Percentiles rank a stretch among this genome's conserved stretches.
These are phyloP conservation scores for Macrophomina tecta DNA, from an alignment of 2,329 filamentous ascomycete species.

Conservation along the genomic window DNA sequence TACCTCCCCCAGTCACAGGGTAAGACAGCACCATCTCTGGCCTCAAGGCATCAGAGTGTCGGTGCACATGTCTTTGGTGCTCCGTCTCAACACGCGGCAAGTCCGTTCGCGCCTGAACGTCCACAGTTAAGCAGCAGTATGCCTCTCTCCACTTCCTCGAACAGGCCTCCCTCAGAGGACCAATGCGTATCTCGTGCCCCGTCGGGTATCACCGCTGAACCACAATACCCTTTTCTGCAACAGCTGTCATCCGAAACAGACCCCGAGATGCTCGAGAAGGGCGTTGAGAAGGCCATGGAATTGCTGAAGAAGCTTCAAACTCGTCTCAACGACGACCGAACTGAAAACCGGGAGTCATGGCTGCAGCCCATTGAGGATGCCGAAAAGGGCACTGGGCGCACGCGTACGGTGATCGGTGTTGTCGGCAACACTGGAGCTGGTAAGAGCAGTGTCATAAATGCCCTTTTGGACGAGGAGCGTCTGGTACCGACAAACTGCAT, in stretches of 20 bases:
- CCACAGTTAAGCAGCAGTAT: background rate
- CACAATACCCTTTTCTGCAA: slow-evolving; percentile 35
- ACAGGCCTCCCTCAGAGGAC: background rate
- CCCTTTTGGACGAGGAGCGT: slow-evolving; percentile 66
- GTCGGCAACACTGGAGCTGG: slow-evolving; percentile 67
- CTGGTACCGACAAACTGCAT: slow-evolving; percentile 63
- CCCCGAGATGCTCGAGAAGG: slow-evolving; percentile 47
- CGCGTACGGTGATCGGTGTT: slow-evolving; percentile 61
- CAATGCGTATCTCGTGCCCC: background rate
- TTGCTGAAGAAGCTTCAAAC: slow-evolving; percentile 44
- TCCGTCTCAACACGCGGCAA: background rate
- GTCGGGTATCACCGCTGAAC: background rate
- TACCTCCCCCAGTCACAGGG: background rate
- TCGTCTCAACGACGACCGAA: slow-evolving; percentile 37
- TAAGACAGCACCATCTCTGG: background rate
- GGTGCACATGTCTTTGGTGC: background rate
- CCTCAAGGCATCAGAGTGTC: too few species aligned
- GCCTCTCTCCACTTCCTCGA: background rate
- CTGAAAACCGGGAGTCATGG: slow-evolving; percentile 46
- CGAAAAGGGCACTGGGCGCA: slow-evolving; percentile 46
- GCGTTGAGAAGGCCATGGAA: slow-evolving; percentile 46
- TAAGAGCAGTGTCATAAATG: slow-evolving; percentile 69
- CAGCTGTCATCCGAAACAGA: slow-evolving; percentile 41
- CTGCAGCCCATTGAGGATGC: slow-evolving; percentile 50
- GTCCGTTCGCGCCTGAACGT: background rate